phyloP scores from a whole-genome alignment of 495 filamentous ascomycete genomes.

The Hypoxylon perforatum region DNA sequence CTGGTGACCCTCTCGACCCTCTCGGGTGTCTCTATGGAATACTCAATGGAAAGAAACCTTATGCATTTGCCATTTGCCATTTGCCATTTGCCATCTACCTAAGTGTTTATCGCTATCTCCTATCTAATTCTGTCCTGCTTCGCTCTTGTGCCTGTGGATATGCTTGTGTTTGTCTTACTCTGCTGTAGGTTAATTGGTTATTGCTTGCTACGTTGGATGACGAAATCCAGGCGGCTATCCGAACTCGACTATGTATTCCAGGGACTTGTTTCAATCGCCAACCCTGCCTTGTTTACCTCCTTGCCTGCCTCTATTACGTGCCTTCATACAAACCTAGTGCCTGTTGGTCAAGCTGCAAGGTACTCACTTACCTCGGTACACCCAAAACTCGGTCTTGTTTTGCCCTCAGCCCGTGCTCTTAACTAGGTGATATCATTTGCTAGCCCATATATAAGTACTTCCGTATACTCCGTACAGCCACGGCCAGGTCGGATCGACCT shows the following conservation, averaged over 20 bases:
- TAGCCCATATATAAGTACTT: background rate
- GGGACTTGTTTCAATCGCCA: conserved; percentile 10
- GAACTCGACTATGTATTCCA: conserved; percentile 16
- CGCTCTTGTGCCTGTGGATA: background rate
- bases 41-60: conserved; percentile 4
- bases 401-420: conserved; percentile 32
- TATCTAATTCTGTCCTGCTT: conserved; percentile 4
- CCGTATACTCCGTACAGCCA: background rate
- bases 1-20: conserved; percentile 21
- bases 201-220: conserved; percentile 7
- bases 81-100: background rate
- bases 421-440: conserved; percentile 28
- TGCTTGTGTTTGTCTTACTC: conserved; percentile 1
- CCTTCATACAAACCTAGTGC: no score
- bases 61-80: no score
- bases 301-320: no score
- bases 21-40: conserved; percentile 5
- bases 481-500: conserved; percentile 2
- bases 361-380: no score
- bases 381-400: conserved; percentile 26
- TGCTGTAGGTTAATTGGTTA: background rate
- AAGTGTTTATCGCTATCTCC: no score
- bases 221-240: conserved; percentile 24
- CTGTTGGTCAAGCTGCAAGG: background rate
- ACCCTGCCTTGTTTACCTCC: no score